Conservation (phyloP, 2,329 filamentous ascomycete genomes). For the Beauveria varroae region DNA sequence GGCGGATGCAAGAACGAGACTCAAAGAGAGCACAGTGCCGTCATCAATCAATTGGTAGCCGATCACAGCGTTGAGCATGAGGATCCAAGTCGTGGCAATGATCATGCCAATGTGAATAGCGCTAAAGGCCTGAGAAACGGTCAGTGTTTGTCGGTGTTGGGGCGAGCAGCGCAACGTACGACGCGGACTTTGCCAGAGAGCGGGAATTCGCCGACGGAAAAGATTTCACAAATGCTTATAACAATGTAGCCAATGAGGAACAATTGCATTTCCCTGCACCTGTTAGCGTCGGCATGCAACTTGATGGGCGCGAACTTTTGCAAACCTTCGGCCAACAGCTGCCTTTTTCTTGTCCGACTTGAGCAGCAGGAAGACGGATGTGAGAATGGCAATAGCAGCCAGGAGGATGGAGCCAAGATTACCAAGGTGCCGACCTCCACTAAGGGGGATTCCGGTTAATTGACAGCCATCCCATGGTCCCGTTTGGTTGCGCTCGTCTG, state of each 20-base stretch:
- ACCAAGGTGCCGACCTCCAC: conserved; percentile 57
- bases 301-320: conserved; percentile 4
- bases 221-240: conserved; percentile 91
- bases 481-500: conserved; percentile 48
- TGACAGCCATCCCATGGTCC: conserved; percentile 62
- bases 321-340: conserved; percentile 84
- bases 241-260: conserved; percentile 83
- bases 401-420: conserved; percentile 93
- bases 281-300: not conserved
- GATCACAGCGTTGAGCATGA: conserved; percentile 85
- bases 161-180: conserved; percentile 42
- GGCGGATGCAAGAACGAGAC: conserved; percentile 65
- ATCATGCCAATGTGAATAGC: conserved; percentile 88
- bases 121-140: conserved; percentile 61
- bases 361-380: conserved; percentile 61
- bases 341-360: conserved; percentile 84
- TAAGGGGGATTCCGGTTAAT: conserved; percentile 67
- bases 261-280: conserved; percentile 82
- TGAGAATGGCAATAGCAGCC: conserved; percentile 66
- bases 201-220: conserved; percentile 86
- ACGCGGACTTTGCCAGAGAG: conserved; percentile 62
- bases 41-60: conserved; percentile 93
- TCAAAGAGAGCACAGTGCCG: conserved; percentile 77
- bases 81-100: conserved; percentile 78
- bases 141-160: conserved; percentile 15